phyloP scores from a whole-genome alignment of 352 stramenopile species.

The Aphanomyces stellatus region DNA sequence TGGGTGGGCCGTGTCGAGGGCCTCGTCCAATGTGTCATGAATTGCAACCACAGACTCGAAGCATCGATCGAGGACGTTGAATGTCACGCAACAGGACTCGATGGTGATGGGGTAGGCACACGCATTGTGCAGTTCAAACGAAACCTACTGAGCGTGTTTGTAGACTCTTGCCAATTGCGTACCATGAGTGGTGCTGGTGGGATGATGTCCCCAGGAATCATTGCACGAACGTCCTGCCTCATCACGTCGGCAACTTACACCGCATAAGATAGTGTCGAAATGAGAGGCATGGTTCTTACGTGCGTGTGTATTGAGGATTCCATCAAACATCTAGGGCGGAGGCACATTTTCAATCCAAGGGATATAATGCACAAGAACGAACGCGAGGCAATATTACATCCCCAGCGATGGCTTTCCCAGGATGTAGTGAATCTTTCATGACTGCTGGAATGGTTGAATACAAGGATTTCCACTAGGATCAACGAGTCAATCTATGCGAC shows the following conservation, averaged over 20 bases:
- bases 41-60: not conserved
- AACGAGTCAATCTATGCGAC: not conserved
- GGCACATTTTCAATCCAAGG: not conserved
- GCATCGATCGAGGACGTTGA: not conserved
- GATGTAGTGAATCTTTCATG: not conserved
- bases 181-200: not conserved
- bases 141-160: not conserved
- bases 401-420: not conserved
- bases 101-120: not conserved
- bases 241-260: not conserved
- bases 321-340: not conserved
- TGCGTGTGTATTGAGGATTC: not conserved
- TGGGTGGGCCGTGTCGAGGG: not conserved
- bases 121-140: not conserved
- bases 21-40: not conserved
- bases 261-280: not conserved
- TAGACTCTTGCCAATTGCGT: not conserved
- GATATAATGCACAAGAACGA: not conserved
- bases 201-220: not conserved
- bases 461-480: not conserved
- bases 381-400: not conserved
- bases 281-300: not conserved
- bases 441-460: not conserved
- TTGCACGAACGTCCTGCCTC: not conserved
- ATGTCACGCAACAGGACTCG: not conserved